These are phyloP conservation scores for Colletotrichum incanum DNA, from an alignment of 2,329 filamentous ascomycete genomes.

Conservation along the genomic window DNA sequence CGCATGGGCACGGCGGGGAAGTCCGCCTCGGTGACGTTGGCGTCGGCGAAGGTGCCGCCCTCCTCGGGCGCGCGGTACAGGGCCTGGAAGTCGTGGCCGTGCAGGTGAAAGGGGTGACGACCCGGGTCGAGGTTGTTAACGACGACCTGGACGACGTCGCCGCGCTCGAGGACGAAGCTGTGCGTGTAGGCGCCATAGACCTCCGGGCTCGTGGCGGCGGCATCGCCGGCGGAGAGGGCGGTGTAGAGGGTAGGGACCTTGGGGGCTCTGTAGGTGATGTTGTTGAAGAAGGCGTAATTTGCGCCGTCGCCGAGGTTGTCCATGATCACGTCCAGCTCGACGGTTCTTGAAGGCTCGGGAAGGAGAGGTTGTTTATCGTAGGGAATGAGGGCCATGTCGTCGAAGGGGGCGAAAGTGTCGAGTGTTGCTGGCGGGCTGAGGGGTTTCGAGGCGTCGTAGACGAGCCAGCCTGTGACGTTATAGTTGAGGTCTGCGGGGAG, in stretches of 20 bases:
- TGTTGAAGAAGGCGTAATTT: conserved; percentile 79
- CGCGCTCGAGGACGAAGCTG: conserved; percentile 77
- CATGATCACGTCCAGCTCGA: conserved; percentile 76
- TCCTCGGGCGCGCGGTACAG: conserved; percentile 73
- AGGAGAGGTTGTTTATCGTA: conserved; percentile 75
- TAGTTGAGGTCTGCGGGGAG: conserved; percentile 79
- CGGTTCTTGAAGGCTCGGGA: conserved; percentile 72
- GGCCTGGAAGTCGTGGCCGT: conserved; percentile 83
- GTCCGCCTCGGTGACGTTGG: conserved; percentile 59
- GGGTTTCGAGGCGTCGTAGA: conserved; percentile 65
- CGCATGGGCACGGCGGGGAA: conserved; percentile 74
- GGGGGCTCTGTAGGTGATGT: conserved; percentile 80
- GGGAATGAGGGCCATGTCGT: conserved; percentile 82
- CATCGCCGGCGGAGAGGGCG: conserved; percentile 74
- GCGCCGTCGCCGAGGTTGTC: conserved; percentile 74
- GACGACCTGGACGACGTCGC: conserved; percentile 79
- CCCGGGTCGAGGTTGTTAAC: conserved; percentile 83
- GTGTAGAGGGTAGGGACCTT: conserved; percentile 88
- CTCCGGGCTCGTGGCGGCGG: conserved; percentile 70
- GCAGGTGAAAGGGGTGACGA: conserved; percentile 84
- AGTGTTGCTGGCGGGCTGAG: conserved; percentile 69
- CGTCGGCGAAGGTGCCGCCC: conserved; percentile 68
- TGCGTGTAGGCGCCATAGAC: conserved; percentile 79
- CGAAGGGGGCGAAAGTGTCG: conserved; percentile 76
- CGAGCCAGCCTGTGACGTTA: conserved; percentile 77